Conservation (phyloP, 2,329 filamentous ascomycete genomes). For the Arthroderma sp. region DNA sequence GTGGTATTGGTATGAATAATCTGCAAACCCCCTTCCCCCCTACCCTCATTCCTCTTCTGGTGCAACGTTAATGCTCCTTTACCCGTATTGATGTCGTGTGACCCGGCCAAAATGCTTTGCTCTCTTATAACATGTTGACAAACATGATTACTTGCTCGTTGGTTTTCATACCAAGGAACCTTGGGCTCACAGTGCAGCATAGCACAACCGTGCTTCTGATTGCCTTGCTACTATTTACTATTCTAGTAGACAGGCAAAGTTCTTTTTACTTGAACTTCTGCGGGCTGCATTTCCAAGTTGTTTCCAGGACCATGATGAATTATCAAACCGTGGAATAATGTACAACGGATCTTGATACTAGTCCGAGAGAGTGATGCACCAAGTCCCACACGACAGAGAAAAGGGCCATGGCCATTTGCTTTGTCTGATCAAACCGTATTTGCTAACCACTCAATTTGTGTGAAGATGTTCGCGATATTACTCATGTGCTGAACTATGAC, state of each 20-base stretch:
- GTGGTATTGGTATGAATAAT: conserved; percentile 99
- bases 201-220: conserved; percentile 57
- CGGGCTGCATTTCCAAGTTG: conserved; percentile 65
- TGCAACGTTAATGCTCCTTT: conserved; percentile 23
- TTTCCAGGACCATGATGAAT: conserved; percentile 50
- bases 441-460: conserved; percentile 60
- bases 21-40: conserved; percentile 31
- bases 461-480: conserved; percentile 99
- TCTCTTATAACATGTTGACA: conserved; percentile 77
- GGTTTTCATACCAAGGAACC: conserved; percentile 72
- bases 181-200: conserved; percentile 70
- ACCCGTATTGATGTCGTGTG: conserved; percentile 44
- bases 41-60: conserved; percentile 10
- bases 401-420: conserved; percentile 36
- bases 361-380: conserved; percentile 46
- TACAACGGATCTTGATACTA: conserved; percentile 31
- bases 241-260: conserved; percentile 61
- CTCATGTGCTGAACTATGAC: conserved; percentile 99
- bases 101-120: conserved; percentile 65
- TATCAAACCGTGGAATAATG: conserved; percentile 40
- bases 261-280: conserved; percentile 64
- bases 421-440: conserved; percentile 37
- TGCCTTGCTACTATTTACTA: conserved; percentile 55
- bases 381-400: conserved; percentile 48
- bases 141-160: conserved; percentile 77